phyloP scores from a whole-genome alignment of 2,329 filamentous ascomycete genomes.

The Colletotrichum tofieldiae region DNA sequence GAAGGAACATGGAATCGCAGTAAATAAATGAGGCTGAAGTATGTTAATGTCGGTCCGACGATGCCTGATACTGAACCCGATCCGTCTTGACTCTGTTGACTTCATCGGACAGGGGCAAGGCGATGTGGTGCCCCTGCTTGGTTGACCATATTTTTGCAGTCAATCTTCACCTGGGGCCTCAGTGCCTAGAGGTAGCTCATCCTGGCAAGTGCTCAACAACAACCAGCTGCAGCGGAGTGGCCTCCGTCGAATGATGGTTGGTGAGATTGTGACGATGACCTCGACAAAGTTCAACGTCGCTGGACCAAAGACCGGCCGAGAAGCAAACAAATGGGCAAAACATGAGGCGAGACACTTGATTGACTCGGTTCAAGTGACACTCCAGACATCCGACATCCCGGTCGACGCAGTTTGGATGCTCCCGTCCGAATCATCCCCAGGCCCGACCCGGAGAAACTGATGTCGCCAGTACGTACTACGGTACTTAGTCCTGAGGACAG shows the following conservation, averaged over 20 bases:
- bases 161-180: too few species aligned
- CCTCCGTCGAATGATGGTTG: not conserved
- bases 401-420: not conserved
- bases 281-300: conserved; percentile 13
- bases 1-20: not conserved
- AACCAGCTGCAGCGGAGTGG: not conserved
- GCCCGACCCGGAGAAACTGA: conserved; percentile 26
- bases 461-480: not conserved
- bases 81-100: not conserved
- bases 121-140: not conserved
- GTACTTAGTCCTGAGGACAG: not conserved
- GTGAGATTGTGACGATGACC: conserved; percentile 10
- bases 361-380: conserved; percentile 22
- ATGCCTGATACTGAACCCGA: not conserved
- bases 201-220: not conserved
- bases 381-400: conserved; percentile 1
- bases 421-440: conserved; percentile 1
- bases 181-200: not conserved
- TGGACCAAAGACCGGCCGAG: not conserved
- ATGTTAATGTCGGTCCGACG: not conserved
- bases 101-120: not conserved
- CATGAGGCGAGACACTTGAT: conserved; percentile 31
- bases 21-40: conserved; percentile 18
- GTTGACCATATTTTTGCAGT: not conserved
- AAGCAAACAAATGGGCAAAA: conserved; percentile 16